These are phyloP conservation scores for Amphibolis antarctica DNA, from an alignment of 106 monocot species.

Conservation along the genomic window DNA sequence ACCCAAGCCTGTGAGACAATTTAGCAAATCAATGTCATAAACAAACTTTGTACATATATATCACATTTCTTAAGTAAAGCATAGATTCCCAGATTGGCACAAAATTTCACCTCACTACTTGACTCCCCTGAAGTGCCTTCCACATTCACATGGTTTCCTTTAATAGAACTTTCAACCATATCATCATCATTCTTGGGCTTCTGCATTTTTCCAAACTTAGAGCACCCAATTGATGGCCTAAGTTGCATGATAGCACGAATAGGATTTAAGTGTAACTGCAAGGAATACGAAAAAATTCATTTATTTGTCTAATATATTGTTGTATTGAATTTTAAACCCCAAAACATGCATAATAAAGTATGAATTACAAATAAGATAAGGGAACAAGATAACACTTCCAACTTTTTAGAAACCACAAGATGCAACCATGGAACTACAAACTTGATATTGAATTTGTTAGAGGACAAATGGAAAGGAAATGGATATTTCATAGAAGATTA, in stretches of 20 bases:
- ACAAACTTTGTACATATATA: neutral
- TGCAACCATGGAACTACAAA: too few relatives aligned
- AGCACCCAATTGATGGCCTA: conserved; percentile 36
- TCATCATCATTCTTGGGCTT: conserved; percentile 14
- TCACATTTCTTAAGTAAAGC: too few relatives aligned
- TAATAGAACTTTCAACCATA: conserved; percentile 2
- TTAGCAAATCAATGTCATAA: neutral
- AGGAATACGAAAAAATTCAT: conserved; percentile 13
- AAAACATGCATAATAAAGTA: too few relatives aligned
- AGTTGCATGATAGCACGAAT: conserved; percentile 66
- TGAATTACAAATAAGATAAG: too few relatives aligned
- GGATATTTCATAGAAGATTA: too few relatives aligned
- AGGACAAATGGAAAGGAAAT: too few relatives aligned
- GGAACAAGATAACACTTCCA: too few relatives aligned
- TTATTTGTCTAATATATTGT: neutral
- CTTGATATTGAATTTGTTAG: too few relatives aligned
- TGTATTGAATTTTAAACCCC: neutral
- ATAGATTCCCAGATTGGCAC: neutral
- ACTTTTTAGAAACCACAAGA: too few relatives aligned
- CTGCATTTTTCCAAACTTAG: conserved; percentile 12
- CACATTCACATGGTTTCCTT: conserved; percentile 8
- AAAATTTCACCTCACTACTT: conserved; percentile 1
- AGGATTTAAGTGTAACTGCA: conserved; percentile 84
- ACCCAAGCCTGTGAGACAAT: conserved; percentile 28
- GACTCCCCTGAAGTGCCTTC: conserved; percentile 11